These are phyloP conservation scores for Fusarium nisikadoi DNA, from an alignment of 2,329 filamentous ascomycete genomes.

Conservation along the genomic window DNA sequence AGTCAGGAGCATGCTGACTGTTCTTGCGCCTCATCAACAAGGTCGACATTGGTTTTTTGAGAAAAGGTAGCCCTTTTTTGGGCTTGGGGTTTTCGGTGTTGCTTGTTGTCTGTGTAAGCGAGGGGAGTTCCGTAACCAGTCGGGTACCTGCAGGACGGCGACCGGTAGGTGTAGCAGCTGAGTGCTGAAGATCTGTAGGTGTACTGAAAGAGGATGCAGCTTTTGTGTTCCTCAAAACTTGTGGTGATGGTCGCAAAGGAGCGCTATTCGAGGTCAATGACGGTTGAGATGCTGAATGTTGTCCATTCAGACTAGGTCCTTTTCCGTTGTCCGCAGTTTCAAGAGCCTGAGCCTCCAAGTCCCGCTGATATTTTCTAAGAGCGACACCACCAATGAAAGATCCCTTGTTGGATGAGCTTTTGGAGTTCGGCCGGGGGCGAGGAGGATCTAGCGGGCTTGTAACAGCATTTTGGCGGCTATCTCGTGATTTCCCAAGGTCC, in stretches of 20 bases:
- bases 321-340: constrained; percentile 33
- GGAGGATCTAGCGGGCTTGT: constrained; percentile 37
- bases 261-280: constrained; percentile 38
- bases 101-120: constrained; percentile 44
- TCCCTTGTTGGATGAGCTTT: constrained; percentile 51
- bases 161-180: constrained; percentile 45
- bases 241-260: constrained; percentile 40
- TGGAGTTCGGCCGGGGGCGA: constrained; percentile 44
- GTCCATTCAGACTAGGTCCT: constrained; percentile 22
- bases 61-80: constrained; percentile 66
- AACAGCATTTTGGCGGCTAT: constrained; percentile 42
- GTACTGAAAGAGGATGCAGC: constrained; percentile 56
- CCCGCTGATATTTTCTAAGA: constrained; percentile 61
- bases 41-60: constrained; percentile 70
- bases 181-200: constrained; percentile 60
- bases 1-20: constrained; percentile 59
- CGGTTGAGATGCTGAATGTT: constrained; percentile 35
- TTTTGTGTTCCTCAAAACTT: constrained; percentile 46
- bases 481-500: constrained; percentile 46
- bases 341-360: constrained; percentile 43
- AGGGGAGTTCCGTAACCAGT: constrained; percentile 52
- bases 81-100: constrained; percentile 56
- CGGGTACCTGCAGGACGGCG: constrained; percentile 58
- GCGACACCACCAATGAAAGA: constrained; percentile 67
- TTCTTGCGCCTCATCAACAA: constrained; percentile 67